phyloP scores from a whole-genome alignment of 257 asterid genomes.

The Solanum lignicaule region DNA sequence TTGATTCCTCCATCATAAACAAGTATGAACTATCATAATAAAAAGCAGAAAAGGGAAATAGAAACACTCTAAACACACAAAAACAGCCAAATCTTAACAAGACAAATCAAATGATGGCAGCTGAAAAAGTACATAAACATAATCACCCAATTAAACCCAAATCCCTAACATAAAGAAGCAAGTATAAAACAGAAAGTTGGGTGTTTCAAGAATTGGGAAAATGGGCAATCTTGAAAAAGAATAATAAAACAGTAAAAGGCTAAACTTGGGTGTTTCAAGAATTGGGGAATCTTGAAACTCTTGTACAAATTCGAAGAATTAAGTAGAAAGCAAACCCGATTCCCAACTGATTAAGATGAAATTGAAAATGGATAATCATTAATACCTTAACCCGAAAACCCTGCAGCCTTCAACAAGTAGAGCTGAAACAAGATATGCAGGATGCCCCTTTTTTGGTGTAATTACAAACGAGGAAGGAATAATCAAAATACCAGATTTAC shows the following conservation, averaged over 20 bases:
- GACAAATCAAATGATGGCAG: slow-evolving; percentile 4
- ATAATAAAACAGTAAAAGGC: background rate
- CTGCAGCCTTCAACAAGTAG: background rate
- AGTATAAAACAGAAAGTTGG: background rate
- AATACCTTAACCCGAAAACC: background rate
- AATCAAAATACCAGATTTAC: background rate
- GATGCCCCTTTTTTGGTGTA: background rate
- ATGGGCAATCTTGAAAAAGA: background rate
- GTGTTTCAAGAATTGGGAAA: background rate
- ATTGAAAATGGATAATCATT: background rate
- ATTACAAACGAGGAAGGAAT: background rate
- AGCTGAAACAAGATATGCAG: background rate
- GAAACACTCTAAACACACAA: background rate
- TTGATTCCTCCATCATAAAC: background rate
- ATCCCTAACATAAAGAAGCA: background rate
- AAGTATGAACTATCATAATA: background rate
- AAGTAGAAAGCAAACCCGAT: background rate
- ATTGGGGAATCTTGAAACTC: background rate
- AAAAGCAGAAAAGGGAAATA: background rate
- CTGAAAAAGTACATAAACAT: background rate
- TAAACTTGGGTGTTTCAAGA: background rate
- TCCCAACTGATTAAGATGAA: background rate
- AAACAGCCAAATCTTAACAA: background rate
- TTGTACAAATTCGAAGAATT: background rate
- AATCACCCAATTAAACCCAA: background rate